These are phyloP conservation scores for Myriosclerotinia duriaeana DNA, from an alignment of 2,329 filamentous ascomycete species.

Conservation along the genomic window DNA sequence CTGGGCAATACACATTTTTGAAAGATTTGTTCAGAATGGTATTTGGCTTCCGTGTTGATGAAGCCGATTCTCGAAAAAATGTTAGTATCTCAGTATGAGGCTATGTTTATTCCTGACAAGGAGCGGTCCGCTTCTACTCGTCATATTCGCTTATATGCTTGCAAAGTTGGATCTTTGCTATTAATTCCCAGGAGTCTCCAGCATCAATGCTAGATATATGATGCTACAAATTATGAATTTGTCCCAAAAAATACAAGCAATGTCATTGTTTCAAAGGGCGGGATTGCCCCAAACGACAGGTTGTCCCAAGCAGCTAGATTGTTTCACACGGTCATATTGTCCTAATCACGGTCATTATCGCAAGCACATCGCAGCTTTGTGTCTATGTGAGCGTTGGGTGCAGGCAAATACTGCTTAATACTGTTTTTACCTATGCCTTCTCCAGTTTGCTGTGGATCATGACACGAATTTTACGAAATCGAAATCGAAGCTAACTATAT, in stretches of 20 bases:
- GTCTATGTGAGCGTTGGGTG: background rate
- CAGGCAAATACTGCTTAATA: background rate
- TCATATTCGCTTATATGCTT: background rate
- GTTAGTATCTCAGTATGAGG: conserved; percentile 57
- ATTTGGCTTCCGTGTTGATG: conserved; percentile 80
- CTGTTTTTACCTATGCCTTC: background rate
- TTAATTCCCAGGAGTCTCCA: background rate
- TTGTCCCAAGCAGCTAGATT: background rate
- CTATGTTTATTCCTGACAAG: background rate
- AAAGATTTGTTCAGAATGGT: conserved; percentile 80
- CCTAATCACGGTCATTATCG: background rate
- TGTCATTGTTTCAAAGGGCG: background rate
- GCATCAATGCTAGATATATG: background rate
- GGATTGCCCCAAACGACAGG: background rate
- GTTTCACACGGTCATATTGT: background rate
- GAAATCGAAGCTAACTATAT: conserved; percentile 1
- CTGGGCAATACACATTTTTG: conserved; percentile 74
- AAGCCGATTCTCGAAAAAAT: conserved; percentile 66
- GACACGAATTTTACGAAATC: conserved; percentile 5
- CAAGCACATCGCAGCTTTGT: background rate
- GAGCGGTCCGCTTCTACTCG: background rate
- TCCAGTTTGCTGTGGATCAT: background rate
- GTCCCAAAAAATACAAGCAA: background rate
- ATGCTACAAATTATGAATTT: background rate
- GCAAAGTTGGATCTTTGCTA: background rate